These are phyloP conservation scores for Glonium stellatum DNA, from an alignment of 495 filamentous ascomycete species.

Conservation along the genomic window DNA sequence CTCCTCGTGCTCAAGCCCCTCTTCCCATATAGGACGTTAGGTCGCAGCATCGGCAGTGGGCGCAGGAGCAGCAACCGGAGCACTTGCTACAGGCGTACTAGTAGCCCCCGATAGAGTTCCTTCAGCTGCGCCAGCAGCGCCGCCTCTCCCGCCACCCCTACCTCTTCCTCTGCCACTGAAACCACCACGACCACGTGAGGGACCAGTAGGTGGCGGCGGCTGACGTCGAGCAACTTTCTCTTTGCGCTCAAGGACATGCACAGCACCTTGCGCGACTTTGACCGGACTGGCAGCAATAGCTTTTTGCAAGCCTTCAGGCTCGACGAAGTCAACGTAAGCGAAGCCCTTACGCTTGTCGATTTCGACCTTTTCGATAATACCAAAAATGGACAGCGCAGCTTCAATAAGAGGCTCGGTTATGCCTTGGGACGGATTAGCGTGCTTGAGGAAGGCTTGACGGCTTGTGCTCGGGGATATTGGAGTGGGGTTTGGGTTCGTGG, in stretches of 20 bases:
- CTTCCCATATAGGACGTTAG: not conserved
- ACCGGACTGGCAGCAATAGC: slow-evolving; percentile 78
- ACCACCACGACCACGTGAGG: slow-evolving; percentile 40
- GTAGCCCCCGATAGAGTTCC: not conserved
- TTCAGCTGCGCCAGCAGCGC: slow-evolving; percentile 5
- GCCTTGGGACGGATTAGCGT: slow-evolving; percentile 85
- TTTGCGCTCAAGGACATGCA: slow-evolving; percentile 80
- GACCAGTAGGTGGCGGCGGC: slow-evolving; percentile 20
- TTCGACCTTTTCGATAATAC: slow-evolving; percentile 66
- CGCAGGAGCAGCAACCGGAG: not conserved
- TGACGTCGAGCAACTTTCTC: slow-evolving; percentile 35
- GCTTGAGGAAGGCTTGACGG: slow-evolving; percentile 76
- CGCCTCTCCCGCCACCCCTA: slow-evolving; percentile 40
- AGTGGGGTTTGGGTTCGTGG: slow-evolving; percentile 20
- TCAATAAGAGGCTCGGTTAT: slow-evolving; percentile 74
- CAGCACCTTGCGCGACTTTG: slow-evolving; percentile 71
- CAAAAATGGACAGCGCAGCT: slow-evolving; percentile 62
- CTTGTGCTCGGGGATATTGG: slow-evolving; percentile 29
- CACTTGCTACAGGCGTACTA: slow-evolving; percentile 3
- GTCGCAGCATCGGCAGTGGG: not conserved
- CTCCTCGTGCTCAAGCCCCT: too few relatives aligned
- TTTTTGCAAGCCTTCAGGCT: slow-evolving; percentile 60
- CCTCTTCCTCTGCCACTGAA: slow-evolving; percentile 35
- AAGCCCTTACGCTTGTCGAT: slow-evolving; percentile 92
- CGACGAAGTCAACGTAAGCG: slow-evolving; percentile 79